These are phyloP conservation scores for Cladosporium sp. DNA, from an alignment of 2,329 filamentous ascomycete genomes.

Conservation along the genomic window DNA sequence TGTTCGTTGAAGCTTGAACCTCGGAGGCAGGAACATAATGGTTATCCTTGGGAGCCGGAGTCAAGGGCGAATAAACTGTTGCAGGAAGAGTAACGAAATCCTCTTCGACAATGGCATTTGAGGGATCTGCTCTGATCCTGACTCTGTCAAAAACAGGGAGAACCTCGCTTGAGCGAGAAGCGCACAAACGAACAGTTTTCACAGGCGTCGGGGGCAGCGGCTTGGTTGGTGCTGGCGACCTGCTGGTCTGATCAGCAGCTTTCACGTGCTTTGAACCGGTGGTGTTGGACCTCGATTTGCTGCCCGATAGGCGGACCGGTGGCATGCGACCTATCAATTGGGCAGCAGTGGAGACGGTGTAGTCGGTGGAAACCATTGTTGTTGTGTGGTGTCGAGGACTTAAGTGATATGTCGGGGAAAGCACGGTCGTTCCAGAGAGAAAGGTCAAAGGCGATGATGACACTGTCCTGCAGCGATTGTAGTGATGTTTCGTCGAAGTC, in stretches of 20 bases:
- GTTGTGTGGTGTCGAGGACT: not conserved
- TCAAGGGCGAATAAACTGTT: not conserved
- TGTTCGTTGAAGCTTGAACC: not conserved
- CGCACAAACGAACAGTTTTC: not conserved
- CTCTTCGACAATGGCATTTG: not conserved
- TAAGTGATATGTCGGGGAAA: not conserved
- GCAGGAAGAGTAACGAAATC: not conserved
- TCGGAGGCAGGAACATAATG: not conserved
- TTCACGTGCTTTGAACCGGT: not conserved
- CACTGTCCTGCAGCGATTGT: slow-evolving; percentile 10
- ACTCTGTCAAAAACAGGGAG: not conserved
- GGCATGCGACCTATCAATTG: slow-evolving; percentile 6
- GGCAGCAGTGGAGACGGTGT: slow-evolving; percentile 7
- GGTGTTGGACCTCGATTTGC: slow-evolving; percentile 1
- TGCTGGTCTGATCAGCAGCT: not conserved
- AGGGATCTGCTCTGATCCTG: not conserved
- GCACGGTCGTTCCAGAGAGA: not conserved
- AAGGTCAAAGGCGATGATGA: not conserved
- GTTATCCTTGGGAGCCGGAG: not conserved
- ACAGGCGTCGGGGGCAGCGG: slow-evolving; percentile 1
- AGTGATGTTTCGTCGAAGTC: not conserved
- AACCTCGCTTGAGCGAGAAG: slow-evolving; percentile 1
- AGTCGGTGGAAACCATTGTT: slow-evolving; percentile 6
- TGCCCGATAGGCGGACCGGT: slow-evolving; percentile 2
- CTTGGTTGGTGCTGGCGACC: not conserved